phyloP scores from a whole-genome alignment of 2,329 filamentous ascomycete genomes.

The Neopestalotiopsis rosae region DNA sequence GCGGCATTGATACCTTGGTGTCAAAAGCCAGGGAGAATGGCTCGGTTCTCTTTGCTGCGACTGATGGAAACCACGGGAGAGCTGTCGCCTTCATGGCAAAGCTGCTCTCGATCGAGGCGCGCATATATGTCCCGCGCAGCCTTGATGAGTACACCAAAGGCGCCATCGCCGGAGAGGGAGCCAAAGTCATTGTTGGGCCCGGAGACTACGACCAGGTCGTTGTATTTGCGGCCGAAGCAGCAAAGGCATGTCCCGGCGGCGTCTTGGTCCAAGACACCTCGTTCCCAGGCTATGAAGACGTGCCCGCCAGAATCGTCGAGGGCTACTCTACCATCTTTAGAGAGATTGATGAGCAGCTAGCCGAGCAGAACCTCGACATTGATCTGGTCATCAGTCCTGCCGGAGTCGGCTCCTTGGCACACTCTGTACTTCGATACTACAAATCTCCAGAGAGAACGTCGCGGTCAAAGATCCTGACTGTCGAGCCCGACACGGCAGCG shows the following conservation, averaged over 20 bases:
- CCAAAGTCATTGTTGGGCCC: constrained; percentile 57
- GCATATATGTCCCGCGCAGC: constrained; percentile 67
- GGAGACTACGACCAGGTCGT: constrained; percentile 71
- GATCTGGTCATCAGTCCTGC: constrained; percentile 67
- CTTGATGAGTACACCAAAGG: constrained; percentile 60
- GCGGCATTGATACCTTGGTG: constrained; percentile 35
- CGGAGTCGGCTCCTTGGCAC: constrained; percentile 75
- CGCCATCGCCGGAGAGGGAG: constrained; percentile 67
- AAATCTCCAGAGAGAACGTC: constrained; percentile 43
- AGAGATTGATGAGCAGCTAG: constrained; percentile 69
- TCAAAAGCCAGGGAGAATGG: constrained; percentile 26
- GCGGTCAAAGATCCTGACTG: constrained; percentile 59
- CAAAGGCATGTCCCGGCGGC: constrained; percentile 42
- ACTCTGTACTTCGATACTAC: constrained; percentile 71
- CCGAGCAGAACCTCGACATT: constrained; percentile 40
- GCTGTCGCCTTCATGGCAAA: constrained; percentile 73
- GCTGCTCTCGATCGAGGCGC: constrained; percentile 58
- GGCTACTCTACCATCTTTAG: constrained; percentile 76
- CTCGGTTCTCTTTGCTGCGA: constrained; percentile 64
- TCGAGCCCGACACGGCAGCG: constrained; percentile 72
- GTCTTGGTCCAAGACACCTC: constrained; percentile 73
- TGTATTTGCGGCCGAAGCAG: constrained; percentile 48
- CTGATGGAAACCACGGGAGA: constrained; percentile 79
- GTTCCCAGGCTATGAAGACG: constrained; percentile 68
- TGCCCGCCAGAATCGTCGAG: constrained; percentile 71